Percentiles rank a stretch among this genome's conserved stretches.
Conservation (phyloP, 2,329 filamentous ascomycete species). For the Pseudophaeomoniella oleicola region DNA sequence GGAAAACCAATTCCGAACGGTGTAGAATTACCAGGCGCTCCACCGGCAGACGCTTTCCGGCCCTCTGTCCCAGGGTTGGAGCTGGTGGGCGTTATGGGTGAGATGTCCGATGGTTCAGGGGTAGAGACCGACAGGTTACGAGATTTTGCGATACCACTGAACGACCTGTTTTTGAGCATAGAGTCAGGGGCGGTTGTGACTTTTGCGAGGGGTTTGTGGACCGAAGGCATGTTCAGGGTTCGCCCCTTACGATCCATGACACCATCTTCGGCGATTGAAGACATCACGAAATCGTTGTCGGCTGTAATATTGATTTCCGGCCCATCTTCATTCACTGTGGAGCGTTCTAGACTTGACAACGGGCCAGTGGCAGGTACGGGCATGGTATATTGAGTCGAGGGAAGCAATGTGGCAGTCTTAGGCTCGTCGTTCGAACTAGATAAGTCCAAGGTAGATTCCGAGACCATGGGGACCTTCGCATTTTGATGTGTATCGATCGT, state of each 20-base stretch:
- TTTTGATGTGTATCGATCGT: constrained; percentile 63
- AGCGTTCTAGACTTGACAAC: too few relatives aligned
- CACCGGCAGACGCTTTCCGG: constrained; percentile 32
- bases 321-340: too few relatives aligned
- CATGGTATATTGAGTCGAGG: constrained; percentile 6
- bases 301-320: too few relatives aligned
- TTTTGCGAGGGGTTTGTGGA: constrained; percentile 19
- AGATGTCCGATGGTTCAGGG: constrained; percentile 48
- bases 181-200: constrained; percentile 23
- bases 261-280: too few relatives aligned
- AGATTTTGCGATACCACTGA: constrained; percentile 53
- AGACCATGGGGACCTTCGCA: background rate
- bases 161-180: constrained; percentile 55
- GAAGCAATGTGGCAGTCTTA: constrained; percentile 8
- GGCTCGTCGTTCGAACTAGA: constrained; percentile 17
- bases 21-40: constrained; percentile 51
- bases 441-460: background rate
- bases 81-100: constrained; percentile 60
- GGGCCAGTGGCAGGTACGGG: too few relatives aligned
- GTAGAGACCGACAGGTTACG: constrained; percentile 57
- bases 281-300: too few relatives aligned
- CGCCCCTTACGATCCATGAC: too few relatives aligned
- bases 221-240: constrained; percentile 5
- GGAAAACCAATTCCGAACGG: constrained; percentile 49
- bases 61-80: constrained; percentile 43